Conservation (phyloP, 805 yeast species). For the Tetrapisispora phaffii region DNA sequence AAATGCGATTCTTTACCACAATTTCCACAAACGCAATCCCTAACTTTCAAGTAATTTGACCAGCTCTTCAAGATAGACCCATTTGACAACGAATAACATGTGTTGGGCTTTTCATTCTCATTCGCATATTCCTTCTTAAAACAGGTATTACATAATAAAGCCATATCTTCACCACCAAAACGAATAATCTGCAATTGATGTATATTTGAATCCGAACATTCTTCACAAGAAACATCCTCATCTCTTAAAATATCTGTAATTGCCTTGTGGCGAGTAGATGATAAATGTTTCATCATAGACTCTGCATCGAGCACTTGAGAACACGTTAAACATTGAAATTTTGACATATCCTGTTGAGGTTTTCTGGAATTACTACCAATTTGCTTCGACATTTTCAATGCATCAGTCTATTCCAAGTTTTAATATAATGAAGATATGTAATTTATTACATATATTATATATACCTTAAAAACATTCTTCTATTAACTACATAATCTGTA, state of each 20-base stretch:
- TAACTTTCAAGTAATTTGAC: constrained; percentile 37
- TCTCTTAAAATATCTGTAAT: constrained; percentile 29
- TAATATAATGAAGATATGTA: too few species aligned
- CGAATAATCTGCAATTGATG: constrained; percentile 43
- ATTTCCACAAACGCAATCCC: constrained; percentile 40
- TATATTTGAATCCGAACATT: constrained; percentile 44
- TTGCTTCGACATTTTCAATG: too few species aligned
- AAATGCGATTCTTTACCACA: constrained; percentile 38
- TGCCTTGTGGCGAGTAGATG: constrained; percentile 44
- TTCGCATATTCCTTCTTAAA: constrained; percentile 28
- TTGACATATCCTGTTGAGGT: neutral
- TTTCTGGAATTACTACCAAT: too few species aligned
- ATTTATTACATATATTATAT: too few species aligned
- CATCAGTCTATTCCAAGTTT: too few species aligned
- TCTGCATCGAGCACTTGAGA: constrained; percentile 27
- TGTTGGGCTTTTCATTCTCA: constrained; percentile 34
- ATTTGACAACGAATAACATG: constrained; percentile 42
- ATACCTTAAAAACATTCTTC: too few species aligned
- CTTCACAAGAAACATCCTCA: constrained; percentile 45
- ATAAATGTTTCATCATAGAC: constrained; percentile 43
- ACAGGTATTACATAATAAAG: constrained; percentile 40
- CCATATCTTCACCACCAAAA: constrained; percentile 47
- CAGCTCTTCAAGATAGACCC: constrained; percentile 46
- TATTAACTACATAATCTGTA: too few species aligned
- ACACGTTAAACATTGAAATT: constrained; percentile 41